Percentiles rank a stretch among this genome's conserved stretches.
Evolutionary conservation across 2,329 filamentous ascomycete genomes (phyloP).

Genomic region (Alternaria postmessia): DNA sequence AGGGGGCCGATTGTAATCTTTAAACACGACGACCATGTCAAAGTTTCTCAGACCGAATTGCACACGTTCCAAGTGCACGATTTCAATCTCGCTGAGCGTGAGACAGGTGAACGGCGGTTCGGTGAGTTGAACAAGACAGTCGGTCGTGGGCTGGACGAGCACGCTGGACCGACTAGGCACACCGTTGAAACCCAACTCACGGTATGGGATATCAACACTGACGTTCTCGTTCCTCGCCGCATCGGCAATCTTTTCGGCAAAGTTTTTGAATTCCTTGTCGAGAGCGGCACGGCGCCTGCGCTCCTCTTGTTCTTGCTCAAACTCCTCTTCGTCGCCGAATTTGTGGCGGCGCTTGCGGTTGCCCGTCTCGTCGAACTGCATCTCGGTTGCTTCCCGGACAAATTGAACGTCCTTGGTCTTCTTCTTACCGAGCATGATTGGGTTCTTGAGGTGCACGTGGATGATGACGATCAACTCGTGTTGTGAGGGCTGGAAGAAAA

Average conservation of each 20-base stretch:
- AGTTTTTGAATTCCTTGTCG: slow-evolving; percentile 93
- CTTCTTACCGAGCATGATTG: slow-evolving; percentile 97
- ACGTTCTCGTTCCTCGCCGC: slow-evolving; percentile 90
- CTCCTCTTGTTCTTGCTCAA: slow-evolving; percentile 98
- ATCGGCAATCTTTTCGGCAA: slow-evolving; percentile 97
- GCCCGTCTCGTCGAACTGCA: slow-evolving; percentile 98
- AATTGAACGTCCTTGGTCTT: slow-evolving; percentile 99
- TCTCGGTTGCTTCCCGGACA: slow-evolving; percentile 96
- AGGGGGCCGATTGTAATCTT: slow-evolving; percentile 90
- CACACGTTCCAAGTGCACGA: slow-evolving; percentile 95
- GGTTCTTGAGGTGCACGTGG: slow-evolving; percentile 96
- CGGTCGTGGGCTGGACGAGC: slow-evolving; percentile 92
- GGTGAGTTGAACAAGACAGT: slow-evolving; percentile 95
- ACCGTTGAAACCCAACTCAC: slow-evolving; percentile 95
- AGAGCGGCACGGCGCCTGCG: slow-evolving; percentile 88
- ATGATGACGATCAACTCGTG: slow-evolving; percentile 98
- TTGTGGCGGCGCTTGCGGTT: slow-evolving; percentile 98
- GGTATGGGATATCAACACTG: slow-evolving; percentile 95
- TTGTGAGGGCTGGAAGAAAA: slow-evolving; percentile 98
- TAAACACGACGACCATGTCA: slow-evolving; percentile 97
- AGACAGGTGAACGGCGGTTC: slow-evolving; percentile 97
- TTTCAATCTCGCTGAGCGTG: slow-evolving; percentile 93
- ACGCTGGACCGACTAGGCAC: slow-evolving; percentile 96
- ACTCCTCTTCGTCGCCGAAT: slow-evolving; percentile 98
- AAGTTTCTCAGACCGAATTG: slow-evolving; percentile 98